A percentile compares a stretch with the other conserved stretches of the same genome.
These are phyloP conservation scores for Pythium graminicola DNA, from an alignment of 352 stramenopile genomes.

Conservation along the genomic window DNA sequence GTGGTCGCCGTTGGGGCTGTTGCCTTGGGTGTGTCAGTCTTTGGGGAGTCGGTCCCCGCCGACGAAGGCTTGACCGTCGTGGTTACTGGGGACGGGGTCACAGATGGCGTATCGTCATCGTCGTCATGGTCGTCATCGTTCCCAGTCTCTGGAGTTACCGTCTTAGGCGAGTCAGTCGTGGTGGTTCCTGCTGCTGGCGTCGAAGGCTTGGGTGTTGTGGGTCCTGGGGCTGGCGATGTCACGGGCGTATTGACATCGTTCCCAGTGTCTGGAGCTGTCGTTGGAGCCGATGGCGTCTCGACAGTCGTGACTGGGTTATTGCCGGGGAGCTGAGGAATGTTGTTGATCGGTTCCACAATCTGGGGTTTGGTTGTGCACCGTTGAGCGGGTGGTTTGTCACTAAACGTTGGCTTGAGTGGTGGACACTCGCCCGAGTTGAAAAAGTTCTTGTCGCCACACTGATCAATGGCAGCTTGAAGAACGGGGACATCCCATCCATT, in stretches of 20 bases:
- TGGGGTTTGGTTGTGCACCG: conserved; percentile 33
- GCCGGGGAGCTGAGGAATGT: conserved; percentile 29
- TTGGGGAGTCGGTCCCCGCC: not conserved
- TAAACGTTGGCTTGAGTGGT: conserved; percentile 33
- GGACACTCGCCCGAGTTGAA: conserved; percentile 44
- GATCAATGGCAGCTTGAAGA: conserved; percentile 35
- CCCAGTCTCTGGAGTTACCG: too few relatives aligned
- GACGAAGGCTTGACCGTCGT: not conserved
- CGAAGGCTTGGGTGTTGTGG: not conserved
- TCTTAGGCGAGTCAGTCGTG: too few relatives aligned
- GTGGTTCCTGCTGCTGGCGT: too few relatives aligned
- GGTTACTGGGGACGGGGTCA: not conserved
- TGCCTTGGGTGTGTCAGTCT: not conserved
- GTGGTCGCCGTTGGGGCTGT: not conserved
- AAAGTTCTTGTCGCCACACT: conserved; percentile 43
- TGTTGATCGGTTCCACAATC: conserved; percentile 26
- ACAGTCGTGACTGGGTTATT: conserved; percentile 22
- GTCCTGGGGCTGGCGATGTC: too few relatives aligned
- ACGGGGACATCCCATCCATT: conserved; percentile 41
- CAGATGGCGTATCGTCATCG: not conserved
- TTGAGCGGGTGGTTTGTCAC: conserved; percentile 23
- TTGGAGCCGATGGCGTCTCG: conserved; percentile 6
- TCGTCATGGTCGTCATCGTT: too few relatives aligned
- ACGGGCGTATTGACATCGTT: too few relatives aligned
- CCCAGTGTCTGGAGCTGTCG: not conserved